Percentiles rank a stretch among this genome's conserved stretches.
Evolutionary conservation across 768 basidiomycete genomes (phyloP).

Genomic region (Boletus subcaerulescens): DNA sequence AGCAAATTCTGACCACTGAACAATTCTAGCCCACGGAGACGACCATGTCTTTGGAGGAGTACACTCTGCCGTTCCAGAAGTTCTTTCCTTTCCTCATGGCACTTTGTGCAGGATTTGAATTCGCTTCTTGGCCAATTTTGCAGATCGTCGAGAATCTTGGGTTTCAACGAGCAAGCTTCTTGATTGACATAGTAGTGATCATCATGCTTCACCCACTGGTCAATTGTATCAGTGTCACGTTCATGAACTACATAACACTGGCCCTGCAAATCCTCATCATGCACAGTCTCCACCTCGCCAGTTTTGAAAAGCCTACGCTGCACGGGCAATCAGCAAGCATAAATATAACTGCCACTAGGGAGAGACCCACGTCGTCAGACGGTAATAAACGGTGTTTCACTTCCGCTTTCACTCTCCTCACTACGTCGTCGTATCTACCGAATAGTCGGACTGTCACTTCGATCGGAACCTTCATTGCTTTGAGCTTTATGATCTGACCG

Average conservation of each 20-base stretch:
- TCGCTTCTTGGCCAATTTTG: conserved; percentile 24
- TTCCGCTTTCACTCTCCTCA: conserved; percentile 18
- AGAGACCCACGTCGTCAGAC: conserved; percentile 42
- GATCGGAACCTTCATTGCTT: conserved; percentile 18
- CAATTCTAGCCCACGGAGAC: conserved; percentile 60
- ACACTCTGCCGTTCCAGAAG: conserved; percentile 27
- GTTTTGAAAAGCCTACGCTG: conserved; percentile 44
- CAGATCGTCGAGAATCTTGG: conserved; percentile 21
- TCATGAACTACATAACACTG: conserved; percentile 48
- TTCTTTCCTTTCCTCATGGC: conserved; percentile 34
- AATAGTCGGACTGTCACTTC: conserved; percentile 42
- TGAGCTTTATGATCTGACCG: conserved; percentile 51
- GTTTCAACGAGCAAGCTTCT: conserved; percentile 18
- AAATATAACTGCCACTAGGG: background rate
- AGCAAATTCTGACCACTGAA: conserved; percentile 53
- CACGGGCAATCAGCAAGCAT: conserved; percentile 8
- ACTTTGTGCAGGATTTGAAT: conserved; percentile 40
- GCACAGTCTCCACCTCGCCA: conserved; percentile 18
- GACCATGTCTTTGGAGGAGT: conserved; percentile 38
- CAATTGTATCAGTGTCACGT: conserved; percentile 28
- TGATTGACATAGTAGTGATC: conserved; percentile 60
- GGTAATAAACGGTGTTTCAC: conserved; percentile 15
- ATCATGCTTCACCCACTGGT: conserved; percentile 45
- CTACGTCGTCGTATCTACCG: conserved; percentile 44
- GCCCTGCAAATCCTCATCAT: conserved; percentile 48